These are phyloP conservation scores for Yamadazyma oceani DNA, from an alignment of 1,139 yeast genomes.

Conservation along the genomic window DNA sequence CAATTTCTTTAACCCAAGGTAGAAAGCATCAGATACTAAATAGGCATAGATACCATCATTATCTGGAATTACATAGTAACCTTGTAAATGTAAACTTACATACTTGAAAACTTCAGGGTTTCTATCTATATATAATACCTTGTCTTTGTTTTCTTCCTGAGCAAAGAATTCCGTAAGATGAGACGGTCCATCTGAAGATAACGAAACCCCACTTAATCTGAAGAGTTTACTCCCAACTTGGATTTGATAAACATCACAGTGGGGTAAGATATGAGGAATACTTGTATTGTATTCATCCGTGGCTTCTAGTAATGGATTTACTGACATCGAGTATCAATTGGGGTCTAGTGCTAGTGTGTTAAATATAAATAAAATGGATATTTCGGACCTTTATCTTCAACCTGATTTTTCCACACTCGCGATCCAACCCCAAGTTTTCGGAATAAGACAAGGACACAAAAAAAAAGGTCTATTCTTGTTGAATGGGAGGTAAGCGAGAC, in stretches of 20 bases:
- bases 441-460: no score
- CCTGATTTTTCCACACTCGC: no score
- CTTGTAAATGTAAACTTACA: constrained; percentile 74
- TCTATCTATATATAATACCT: constrained; percentile 69
- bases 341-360: no score
- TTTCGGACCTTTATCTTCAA: no score
- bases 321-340: neutral
- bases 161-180: constrained; percentile 55
- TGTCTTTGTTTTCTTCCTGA: constrained; percentile 35
- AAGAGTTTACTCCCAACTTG: constrained; percentile 70
- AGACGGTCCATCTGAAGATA: constrained; percentile 77
- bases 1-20: constrained; percentile 64
- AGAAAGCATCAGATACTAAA: constrained; percentile 70
- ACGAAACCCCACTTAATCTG: constrained; percentile 73
- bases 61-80: constrained; percentile 61
- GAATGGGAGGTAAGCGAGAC: constrained; percentile 23
- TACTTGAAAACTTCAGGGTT: constrained; percentile 68
- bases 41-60: constrained; percentile 62
- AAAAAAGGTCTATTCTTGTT: no score
- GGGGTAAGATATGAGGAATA: constrained; percentile 62
- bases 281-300: constrained; percentile 41
- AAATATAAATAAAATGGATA: no score
- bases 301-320: constrained; percentile 10
- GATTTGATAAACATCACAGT: constrained; percentile 64
- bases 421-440: no score